Evolutionary conservation across 1,284 basidiomycete genomes (phyloP).

Genomic region (Takashimella koratensis): DNA sequence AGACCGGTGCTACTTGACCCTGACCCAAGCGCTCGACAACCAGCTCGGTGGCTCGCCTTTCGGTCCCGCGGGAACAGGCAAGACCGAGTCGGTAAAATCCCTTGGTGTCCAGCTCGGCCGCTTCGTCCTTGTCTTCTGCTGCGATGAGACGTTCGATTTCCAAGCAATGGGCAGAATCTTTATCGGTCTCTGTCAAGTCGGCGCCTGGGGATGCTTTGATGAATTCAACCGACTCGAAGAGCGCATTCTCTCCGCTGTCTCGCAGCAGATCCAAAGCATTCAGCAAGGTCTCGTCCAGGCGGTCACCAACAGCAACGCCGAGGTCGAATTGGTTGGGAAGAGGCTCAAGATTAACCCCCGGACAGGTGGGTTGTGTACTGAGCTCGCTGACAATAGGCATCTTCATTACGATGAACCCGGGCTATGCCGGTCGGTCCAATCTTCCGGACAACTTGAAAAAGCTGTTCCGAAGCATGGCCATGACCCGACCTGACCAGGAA

Average conservation of each 20-base stretch:
- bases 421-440: conserved; percentile 93
- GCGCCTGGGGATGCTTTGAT: conserved; percentile 98
- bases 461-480: conserved; percentile 75
- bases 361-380: conserved; percentile 60
- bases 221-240: conserved; percentile 98
- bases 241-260: conserved; percentile 94
- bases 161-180: conserved; percentile 99
- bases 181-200: conserved; percentile 96
- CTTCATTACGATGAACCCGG: conserved; percentile 97
- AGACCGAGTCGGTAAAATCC: conserved; percentile 99
- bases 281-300: conserved; percentile 86
- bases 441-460: conserved; percentile 89
- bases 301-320: conserved; percentile 74
- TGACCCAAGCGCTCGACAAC: conserved; percentile 92
- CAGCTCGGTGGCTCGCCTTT: conserved; percentile 97
- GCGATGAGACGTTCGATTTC: conserved; percentile 99
- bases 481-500: conserved; percentile 97
- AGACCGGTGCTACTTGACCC: conserved; percentile 92
- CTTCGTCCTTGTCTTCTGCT: conserved; percentile 98
- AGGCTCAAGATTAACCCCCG: conserved; percentile 87
- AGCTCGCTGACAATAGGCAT: conserved; percentile 58
- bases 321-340: conserved; percentile 96
- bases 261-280: conserved; percentile 97
- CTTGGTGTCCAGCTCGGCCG: conserved; percentile 95
- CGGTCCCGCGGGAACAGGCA: conserved; percentile 97